Conservation (phyloP, 345 rosid species). For the Eucalyptus curtisii region DNA sequence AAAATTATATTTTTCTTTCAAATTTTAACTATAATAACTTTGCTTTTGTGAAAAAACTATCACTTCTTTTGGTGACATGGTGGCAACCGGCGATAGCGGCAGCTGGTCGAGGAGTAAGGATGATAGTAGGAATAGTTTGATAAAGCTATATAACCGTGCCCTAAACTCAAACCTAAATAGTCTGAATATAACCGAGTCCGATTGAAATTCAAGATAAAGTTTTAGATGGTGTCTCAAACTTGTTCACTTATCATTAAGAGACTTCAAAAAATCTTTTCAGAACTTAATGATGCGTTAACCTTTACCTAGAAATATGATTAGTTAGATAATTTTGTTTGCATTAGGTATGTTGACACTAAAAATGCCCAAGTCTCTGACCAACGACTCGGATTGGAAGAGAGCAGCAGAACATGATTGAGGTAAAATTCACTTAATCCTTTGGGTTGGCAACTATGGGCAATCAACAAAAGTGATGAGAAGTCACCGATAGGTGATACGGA, state of each 20-base stretch:
- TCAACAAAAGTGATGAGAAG: not conserved
- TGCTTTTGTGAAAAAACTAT: not conserved
- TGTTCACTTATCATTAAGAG: not conserved
- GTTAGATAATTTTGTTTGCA: no score
- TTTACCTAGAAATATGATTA: not conserved
- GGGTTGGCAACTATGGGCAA: not conserved
- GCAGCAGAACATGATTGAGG: not conserved
- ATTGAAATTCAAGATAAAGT: not conserved
- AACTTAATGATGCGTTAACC: not conserved
- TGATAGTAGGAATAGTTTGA: not conserved
- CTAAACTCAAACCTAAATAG: not conserved
- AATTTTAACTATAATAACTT: not conserved
- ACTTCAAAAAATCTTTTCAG: not conserved
- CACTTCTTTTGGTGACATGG: not conserved
- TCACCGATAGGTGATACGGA: not conserved
- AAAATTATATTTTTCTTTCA: not conserved
- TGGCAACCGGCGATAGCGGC: not conserved
- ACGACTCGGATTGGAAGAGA: no score
- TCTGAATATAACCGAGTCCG: rapidly evolving
- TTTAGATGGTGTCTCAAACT: not conserved
- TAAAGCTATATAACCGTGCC: not conserved
- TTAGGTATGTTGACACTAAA: no score
- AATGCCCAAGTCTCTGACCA: no score
- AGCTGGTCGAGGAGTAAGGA: not conserved
- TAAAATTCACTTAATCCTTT: not conserved